These are phyloP conservation scores for Podospora pseudoanserina DNA, from an alignment of 495 filamentous ascomycete genomes.

Conservation along the genomic window DNA sequence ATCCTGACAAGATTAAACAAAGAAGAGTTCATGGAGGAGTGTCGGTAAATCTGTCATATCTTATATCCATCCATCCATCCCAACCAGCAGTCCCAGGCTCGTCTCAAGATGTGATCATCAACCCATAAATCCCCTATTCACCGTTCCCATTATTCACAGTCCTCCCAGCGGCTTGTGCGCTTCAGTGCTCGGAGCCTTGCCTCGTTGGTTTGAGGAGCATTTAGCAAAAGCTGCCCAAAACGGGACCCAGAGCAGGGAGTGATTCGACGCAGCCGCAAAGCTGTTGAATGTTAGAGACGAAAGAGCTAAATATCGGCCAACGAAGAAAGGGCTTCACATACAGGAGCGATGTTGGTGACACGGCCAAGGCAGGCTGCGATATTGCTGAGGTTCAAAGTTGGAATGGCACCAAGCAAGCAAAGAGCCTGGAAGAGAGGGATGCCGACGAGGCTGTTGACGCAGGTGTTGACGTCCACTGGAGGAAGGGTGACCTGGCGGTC, in stretches of 20 bases:
- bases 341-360: neutral
- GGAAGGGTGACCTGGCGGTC: neutral
- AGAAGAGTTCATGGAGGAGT: neutral
- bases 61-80: neutral
- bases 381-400: neutral
- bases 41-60: neutral
- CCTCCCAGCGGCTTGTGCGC: neutral
- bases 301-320: neutral
- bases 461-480: neutral
- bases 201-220: neutral
- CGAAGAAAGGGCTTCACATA: neutral
- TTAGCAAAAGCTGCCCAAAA: neutral
- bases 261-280: neutral
- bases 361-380: neutral
- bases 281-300: neutral
- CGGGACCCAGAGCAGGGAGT: neutral
- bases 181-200: neutral
- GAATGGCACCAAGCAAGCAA: neutral
- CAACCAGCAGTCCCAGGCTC: too few species aligned
- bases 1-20: neutral
- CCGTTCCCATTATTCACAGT: neutral
- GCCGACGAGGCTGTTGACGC: neutral
- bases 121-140: neutral
- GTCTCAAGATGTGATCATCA: too few species aligned
- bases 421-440: neutral